Base-by-base conservation (phyloP, 1,284 basidiomycete species). In the Ceratorhiza oryzae-sativae region DNA sequence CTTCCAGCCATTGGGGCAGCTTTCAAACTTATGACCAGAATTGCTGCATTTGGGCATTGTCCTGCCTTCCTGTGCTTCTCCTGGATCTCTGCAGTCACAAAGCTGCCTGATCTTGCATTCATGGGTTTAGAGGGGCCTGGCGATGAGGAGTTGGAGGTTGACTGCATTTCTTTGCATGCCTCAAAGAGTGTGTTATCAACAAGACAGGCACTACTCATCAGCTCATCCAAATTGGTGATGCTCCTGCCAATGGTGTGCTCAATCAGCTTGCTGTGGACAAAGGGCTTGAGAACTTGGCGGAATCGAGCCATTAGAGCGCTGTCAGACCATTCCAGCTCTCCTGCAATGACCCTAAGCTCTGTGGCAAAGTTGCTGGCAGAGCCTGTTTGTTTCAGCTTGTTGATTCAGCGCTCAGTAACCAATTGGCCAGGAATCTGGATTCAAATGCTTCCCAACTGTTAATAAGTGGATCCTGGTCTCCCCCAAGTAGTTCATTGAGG, bases 141-240 rank as follows among this genome's bases (percentile, higher is more conserved):
- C n/a, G n/a, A n/a, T n/a, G 3, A 15, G 15, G 13, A 6, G 8
- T n/a, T 5, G 30, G 51, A 32, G 30, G 51, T 34, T 12, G 27
- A 5, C 27, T 55, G 51, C 6, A 30, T 18, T 23, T 55, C 51
- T 23, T 32, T 32, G 27, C 51, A 13, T 13, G 41, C 59, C 27
- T 61, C 59, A 45, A 45, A 61, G 3, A 61, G 39, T 15, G 59
- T 45, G 41, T 61, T n/a, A 39, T 61, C 59, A 25, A 45, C 45
- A 8, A 39, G 39, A 13, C 1, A 61, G 36, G 59, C 34, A 3
- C 8, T 23, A 6, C 9, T 42, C 6, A 61, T 61, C 18, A 61
- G 41, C 20, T 61, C 41, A 12, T 61, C n/a, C 10, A 30, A 25
- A 5, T 36, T 27, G 5, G 2, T 3, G 34, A 42, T 41, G 59